Evolutionary conservation across 1,284 basidiomycete species (phyloP).

Genomic region (Phlebopus sp.): DNA sequence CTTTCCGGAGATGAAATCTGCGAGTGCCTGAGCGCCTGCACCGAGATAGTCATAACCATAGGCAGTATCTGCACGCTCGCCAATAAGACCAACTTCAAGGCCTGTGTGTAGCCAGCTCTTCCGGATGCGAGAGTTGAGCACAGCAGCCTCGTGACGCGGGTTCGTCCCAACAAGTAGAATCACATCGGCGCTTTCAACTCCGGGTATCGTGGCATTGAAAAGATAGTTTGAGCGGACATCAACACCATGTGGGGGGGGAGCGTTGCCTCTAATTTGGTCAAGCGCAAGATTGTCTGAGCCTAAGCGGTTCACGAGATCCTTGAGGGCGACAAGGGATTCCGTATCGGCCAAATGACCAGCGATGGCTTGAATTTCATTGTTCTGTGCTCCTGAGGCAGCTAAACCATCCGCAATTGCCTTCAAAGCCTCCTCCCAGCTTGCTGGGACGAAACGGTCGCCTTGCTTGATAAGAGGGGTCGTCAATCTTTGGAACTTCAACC

Average conservation of each 20-base stretch:
- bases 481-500: constrained; percentile 92
- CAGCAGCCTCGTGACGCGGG: constrained; percentile 96
- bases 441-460: constrained; percentile 89
- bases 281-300: constrained; percentile 94
- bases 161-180: constrained; percentile 96
- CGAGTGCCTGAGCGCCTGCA: constrained; percentile 73
- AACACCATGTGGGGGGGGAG: constrained; percentile 74
- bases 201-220: constrained; percentile 94
- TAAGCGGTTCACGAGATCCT: constrained; percentile 91
- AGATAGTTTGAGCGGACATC: constrained; percentile 97
- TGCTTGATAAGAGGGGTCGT: constrained; percentile 90
- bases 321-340: constrained; percentile 90
- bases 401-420: constrained; percentile 80
- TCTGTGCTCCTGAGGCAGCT: constrained; percentile 76
- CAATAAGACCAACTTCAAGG: constrained; percentile 87
- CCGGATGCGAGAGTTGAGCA: constrained; percentile 95
- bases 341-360: constrained; percentile 94
- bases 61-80: constrained; percentile 88
- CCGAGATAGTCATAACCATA: constrained; percentile 95
- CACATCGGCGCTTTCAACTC: constrained; percentile 88
- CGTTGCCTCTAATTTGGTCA: constrained; percentile 71
- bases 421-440: constrained; percentile 93
- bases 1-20: constrained; percentile 78
- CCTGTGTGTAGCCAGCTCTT: constrained; percentile 89
- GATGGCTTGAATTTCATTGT: constrained; percentile 95